These are phyloP conservation scores for Tephrocybe sp. DNA, from an alignment of 768 basidiomycete species.

Conservation along the genomic window DNA sequence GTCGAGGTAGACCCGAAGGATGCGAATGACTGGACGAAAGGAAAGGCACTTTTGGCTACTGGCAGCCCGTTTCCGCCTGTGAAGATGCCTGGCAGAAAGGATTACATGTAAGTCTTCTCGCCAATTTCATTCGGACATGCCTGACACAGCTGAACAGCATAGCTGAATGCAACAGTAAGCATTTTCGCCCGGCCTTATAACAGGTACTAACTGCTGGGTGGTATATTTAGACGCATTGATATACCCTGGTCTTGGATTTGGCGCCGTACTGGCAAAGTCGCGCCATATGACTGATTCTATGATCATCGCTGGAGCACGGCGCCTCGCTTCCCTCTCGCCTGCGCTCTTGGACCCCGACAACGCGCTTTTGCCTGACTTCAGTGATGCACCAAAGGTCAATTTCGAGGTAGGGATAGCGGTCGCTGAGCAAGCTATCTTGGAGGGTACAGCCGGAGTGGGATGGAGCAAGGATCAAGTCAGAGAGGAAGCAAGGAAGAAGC, in stretches of 20 bases:
- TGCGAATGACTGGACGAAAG: conserved; percentile 76
- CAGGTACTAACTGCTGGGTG: background rate
- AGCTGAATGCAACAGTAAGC: conserved; percentile 70
- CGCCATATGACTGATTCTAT: conserved; percentile 75
- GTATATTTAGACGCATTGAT: conserved; percentile 77
- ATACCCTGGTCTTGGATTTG: conserved; percentile 85
- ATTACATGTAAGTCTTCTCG: conserved; percentile 52
- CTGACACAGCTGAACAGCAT: conserved; percentile 40
- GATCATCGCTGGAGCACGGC: conserved; percentile 79
- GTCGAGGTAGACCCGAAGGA: conserved; percentile 76
- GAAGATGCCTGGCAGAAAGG: conserved; percentile 62
- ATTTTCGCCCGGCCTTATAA: background rate
- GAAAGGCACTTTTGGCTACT: conserved; percentile 78
- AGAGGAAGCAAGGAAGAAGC: conserved; percentile 43
- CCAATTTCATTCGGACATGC: background rate
- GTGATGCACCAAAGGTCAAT: conserved; percentile 70
- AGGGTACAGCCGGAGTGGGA: conserved; percentile 60
- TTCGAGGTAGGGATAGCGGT: conserved; percentile 84
- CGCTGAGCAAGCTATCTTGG: conserved; percentile 72
- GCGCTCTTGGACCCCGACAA: conserved; percentile 69
- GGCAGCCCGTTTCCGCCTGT: conserved; percentile 83
- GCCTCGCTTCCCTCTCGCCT: conserved; percentile 76
- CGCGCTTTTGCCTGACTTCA: conserved; percentile 76
- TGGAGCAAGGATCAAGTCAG: conserved; percentile 63
- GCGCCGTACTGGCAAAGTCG: conserved; percentile 69